These are phyloP conservation scores for Xylaria grammica DNA, from an alignment of 495 filamentous ascomycete species.

Conservation along the genomic window DNA sequence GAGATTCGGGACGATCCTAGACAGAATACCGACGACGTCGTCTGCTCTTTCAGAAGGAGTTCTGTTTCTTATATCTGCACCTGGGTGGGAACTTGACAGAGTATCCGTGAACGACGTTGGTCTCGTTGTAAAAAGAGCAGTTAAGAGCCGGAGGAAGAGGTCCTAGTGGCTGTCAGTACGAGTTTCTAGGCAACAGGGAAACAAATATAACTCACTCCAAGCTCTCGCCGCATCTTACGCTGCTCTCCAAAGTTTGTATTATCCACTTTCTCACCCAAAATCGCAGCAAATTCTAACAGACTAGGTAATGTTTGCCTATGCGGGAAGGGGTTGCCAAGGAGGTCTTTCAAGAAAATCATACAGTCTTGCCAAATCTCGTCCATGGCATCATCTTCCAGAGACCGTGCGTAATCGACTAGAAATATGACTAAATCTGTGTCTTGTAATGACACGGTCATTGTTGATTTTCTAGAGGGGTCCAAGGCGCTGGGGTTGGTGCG, in stretches of 20 bases:
- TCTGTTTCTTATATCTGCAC: slow-evolving; percentile 21
- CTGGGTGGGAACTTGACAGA: slow-evolving; percentile 33
- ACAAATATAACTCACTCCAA: slow-evolving; percentile 68
- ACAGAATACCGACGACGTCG: slow-evolving; percentile 81
- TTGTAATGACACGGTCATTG: slow-evolving; percentile 78
- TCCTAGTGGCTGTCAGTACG: slow-evolving; percentile 64
- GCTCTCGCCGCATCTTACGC: slow-evolving; percentile 87
- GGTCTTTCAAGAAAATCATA: slow-evolving; percentile 85
- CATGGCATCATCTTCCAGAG: slow-evolving; percentile 96
- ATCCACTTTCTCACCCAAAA: slow-evolving; percentile 90
- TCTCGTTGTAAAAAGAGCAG: slow-evolving; percentile 88
- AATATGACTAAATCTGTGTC: slow-evolving; percentile 87
- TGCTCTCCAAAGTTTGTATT: slow-evolving; percentile 98
- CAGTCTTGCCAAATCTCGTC: slow-evolving; percentile 99
- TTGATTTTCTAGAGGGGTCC: slow-evolving; percentile 80
- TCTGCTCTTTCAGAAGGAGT: slow-evolving; percentile 58
- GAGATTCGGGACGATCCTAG: slow-evolving; percentile 77
- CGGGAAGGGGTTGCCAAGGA: slow-evolving; percentile 92
- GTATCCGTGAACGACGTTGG: slow-evolving; percentile 66
- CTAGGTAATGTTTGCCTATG: slow-evolving; percentile 89
- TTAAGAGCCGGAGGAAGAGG: slow-evolving; percentile 82
- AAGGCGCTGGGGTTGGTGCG: slow-evolving; percentile 83
- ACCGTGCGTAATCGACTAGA: slow-evolving; percentile 83
- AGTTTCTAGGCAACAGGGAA: slow-evolving; percentile 7
- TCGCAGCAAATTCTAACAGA: slow-evolving; percentile 84